A percentile compares a stretch with the other conserved stretches of the same genome.
phyloP scores from a whole-genome alignment of 2,329 filamentous ascomycete species.

The Epichloe brachyelytri region DNA sequence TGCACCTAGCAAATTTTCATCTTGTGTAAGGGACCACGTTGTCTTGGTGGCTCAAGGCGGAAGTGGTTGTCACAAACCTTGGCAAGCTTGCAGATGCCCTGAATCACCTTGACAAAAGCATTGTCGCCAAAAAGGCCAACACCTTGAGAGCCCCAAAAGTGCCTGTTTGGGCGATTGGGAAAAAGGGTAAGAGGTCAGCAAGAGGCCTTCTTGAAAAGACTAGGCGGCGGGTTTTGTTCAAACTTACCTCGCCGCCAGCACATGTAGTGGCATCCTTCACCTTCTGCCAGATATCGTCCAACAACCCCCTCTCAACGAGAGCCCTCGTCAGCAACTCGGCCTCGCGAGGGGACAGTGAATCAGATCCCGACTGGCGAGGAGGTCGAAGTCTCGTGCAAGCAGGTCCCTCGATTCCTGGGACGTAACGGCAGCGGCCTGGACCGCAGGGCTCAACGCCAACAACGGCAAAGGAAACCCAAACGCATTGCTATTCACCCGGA shows the following conservation, averaged over 20 bases:
- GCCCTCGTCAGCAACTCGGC: background rate
- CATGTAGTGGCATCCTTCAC: slow-evolving; percentile 14
- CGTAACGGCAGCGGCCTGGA: background rate
- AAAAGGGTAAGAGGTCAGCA: background rate
- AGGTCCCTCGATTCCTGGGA: background rate
- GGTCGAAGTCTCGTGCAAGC: slow-evolving; percentile 3
- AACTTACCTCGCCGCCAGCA: slow-evolving; percentile 13
- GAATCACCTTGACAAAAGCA: slow-evolving; percentile 22
- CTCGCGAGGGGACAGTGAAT: background rate
- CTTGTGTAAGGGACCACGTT: background rate
- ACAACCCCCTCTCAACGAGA: slow-evolving; percentile 6
- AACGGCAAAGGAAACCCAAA: slow-evolving; percentile 7
- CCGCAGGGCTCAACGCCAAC: slow-evolving; percentile 8
- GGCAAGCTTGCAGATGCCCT: slow-evolving; percentile 21
- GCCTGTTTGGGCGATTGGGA: slow-evolving; percentile 7
- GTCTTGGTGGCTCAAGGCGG: background rate
- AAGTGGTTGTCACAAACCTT: slow-evolving; percentile 12
- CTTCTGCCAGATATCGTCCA: slow-evolving; percentile 13
- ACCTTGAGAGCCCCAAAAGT: slow-evolving; percentile 27
- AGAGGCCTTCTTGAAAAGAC: background rate
- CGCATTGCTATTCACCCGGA: slow-evolving; percentile 6
- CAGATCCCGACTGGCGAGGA: slow-evolving; percentile 1
- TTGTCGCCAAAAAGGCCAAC: slow-evolving; percentile 29
- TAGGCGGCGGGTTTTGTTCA: background rate
- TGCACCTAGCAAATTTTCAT: slow-evolving; percentile 22